Percentiles rank a stretch among this genome's conserved stretches.
These are phyloP conservation scores for Hyphochytrium catenoides DNA, from an alignment of 352 stramenopile genomes.

Conservation along the genomic window DNA sequence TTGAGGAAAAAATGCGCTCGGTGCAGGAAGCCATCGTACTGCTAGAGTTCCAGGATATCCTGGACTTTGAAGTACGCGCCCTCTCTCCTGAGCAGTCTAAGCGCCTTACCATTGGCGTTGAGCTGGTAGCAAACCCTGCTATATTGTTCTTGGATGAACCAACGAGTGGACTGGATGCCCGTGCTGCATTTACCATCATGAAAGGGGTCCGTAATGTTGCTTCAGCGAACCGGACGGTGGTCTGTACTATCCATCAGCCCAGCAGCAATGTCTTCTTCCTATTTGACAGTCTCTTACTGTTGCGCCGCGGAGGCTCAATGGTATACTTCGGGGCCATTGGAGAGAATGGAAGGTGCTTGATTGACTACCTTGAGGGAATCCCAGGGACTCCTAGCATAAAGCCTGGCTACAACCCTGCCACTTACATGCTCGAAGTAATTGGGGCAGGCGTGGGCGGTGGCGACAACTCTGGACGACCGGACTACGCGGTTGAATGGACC, in stretches of 20 bases:
- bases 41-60: conserved; percentile 20
- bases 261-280: conserved; percentile 47
- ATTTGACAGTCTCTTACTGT: conserved; percentile 53
- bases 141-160: conserved; percentile 27
- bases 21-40: conserved; percentile 17
- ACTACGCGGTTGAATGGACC: neutral
- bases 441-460: conserved; percentile 10
- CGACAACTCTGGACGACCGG: neutral
- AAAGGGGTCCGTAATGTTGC: conserved; percentile 20
- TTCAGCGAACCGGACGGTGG: conserved; percentile 35
- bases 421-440: conserved; percentile 58
- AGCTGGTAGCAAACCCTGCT: conserved; percentile 12
- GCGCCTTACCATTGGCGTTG: conserved; percentile 23
- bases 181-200: conserved; percentile 15
- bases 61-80: conserved; percentile 17
- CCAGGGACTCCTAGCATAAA: conserved; percentile 24
- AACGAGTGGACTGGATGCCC: conserved; percentile 23
- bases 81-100: conserved; percentile 22
- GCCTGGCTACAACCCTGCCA: conserved; percentile 46
- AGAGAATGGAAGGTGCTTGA: conserved; percentile 14
- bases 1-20: conserved; percentile 16
- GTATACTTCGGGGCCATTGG: conserved; percentile 57
- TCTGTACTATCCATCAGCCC: conserved; percentile 73
- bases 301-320: conserved; percentile 43
- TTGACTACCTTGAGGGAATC: conserved; percentile 42